These are phyloP conservation scores for Aspergillus sp. DNA, from an alignment of 2,329 filamentous ascomycete species.

Conservation along the genomic window DNA sequence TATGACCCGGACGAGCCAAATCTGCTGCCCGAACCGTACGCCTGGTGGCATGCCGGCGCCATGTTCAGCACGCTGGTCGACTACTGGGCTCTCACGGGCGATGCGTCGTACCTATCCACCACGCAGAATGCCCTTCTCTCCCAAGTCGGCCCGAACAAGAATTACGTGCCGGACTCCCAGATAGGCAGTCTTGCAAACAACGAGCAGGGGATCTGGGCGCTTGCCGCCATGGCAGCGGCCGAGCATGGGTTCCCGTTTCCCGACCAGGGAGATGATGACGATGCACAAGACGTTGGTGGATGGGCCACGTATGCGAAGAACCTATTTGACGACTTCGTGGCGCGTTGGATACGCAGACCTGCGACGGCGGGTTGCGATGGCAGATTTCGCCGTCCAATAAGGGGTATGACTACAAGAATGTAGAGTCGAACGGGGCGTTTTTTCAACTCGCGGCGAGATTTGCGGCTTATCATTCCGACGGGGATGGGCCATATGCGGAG, in stretches of 20 bases:
- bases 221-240: constrained; percentile 48
- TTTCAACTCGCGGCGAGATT: constrained; percentile 23
- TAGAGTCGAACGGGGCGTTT: constrained; percentile 25
- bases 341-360: constrained; percentile 60
- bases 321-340: no score
- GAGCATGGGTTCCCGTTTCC: constrained; percentile 35
- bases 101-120: constrained; percentile 30
- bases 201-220: constrained; percentile 51
- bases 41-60: constrained; percentile 38
- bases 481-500: constrained; percentile 31
- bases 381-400: constrained; percentile 27
- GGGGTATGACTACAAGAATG: constrained; percentile 26
- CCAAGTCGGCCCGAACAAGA: constrained; percentile 28
- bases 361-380: constrained; percentile 56
- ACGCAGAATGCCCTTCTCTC: constrained; percentile 28
- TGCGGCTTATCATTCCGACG: constrained; percentile 22
- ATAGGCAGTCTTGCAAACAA: constrained; percentile 43
- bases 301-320: no score
- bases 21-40: constrained; percentile 41
- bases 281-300: no score
- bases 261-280: no score
- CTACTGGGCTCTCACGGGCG: constrained; percentile 37
- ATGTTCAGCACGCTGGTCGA: constrained; percentile 35
- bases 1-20: constrained; percentile 45
- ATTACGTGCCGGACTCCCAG: constrained; percentile 36